A percentile compares a stretch with the other conserved stretches of the same genome.
These are phyloP conservation scores for Paramecium tetraurelia DNA, from an alignment of 73 alveolate genomes.

Conservation along the genomic window DNA sequence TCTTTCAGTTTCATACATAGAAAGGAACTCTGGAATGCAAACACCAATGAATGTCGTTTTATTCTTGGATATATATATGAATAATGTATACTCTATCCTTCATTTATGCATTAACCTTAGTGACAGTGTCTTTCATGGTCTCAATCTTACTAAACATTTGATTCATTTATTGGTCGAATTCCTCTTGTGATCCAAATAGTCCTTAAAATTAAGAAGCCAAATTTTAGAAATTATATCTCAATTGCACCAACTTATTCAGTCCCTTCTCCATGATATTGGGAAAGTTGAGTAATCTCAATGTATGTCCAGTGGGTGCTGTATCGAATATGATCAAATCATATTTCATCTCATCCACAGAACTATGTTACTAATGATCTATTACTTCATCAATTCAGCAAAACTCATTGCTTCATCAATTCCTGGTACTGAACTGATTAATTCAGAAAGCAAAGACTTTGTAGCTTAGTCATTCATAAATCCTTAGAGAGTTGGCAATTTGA, in stretches of 20 bases:
- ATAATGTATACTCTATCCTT: slow-evolving; percentile 73
- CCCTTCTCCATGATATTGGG: slow-evolving; percentile 96
- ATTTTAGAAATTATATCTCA: slow-evolving; percentile 91
- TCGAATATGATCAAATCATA: slow-evolving; percentile 92
- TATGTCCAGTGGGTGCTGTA: slow-evolving; percentile 99
- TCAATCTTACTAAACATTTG: slow-evolving; percentile 81
- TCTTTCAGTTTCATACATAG: slow-evolving; percentile 98
- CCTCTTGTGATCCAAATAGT: slow-evolving; percentile 68
- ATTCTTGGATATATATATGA: neutral
- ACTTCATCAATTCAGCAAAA: slow-evolving; percentile 81
- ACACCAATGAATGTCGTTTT: slow-evolving; percentile 97
- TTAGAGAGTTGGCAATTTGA: slow-evolving; percentile 65
- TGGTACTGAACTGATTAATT: slow-evolving; percentile 95
- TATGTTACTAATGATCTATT: slow-evolving; percentile 62
- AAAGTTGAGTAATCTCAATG: slow-evolving; percentile 95
- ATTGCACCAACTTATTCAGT: slow-evolving; percentile 75
- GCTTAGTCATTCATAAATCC: slow-evolving; percentile 89
- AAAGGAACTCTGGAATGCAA: slow-evolving; percentile 98
- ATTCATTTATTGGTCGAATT: slow-evolving; percentile 76
- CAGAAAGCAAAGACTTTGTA: slow-evolving; percentile 82
- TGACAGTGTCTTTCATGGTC: slow-evolving; percentile 85
- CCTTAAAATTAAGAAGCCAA: slow-evolving; percentile 70
- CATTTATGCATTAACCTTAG: slow-evolving; percentile 85
- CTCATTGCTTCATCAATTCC: slow-evolving; percentile 99
- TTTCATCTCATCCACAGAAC: slow-evolving; percentile 84